Evolutionary conservation across 2,329 filamentous ascomycete genomes (phyloP), one percentile per base, ranked within the genome.

Genomic region (Microcyclosporella mali): DNA sequence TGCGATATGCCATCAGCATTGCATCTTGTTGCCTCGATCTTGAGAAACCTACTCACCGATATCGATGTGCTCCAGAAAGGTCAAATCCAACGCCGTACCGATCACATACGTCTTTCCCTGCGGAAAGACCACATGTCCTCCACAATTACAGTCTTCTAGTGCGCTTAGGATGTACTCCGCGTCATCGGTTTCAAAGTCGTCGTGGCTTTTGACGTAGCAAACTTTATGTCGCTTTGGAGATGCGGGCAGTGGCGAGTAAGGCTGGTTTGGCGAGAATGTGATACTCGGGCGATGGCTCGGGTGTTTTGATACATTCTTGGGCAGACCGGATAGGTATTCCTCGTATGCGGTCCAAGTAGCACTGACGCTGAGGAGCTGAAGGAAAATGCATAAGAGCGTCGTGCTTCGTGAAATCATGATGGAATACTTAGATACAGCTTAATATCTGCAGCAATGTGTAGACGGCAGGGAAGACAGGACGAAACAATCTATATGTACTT

Each of bases 61-160:
- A 58, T 86, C 82, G 21, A 85, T 70, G 50, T 77, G 68, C 33
- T 78, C 68, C 14, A 85, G 65, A 58, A 81, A 83, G 0, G 78
- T 82, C 52, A 85, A 62, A 53, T 85, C 77, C 27, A 85, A 58
- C 0, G 81, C 78, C 0, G 77, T 83, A 11, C 73, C 79, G 47
- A 85, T 74, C 1, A 70, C 76, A 57, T 84, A 85, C 3, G 68
- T 70, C 44, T 70, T 66, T 21, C 75, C 73, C 14, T 67, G 65
- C 2, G 72, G 67, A 35, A 84, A 76, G 2, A 83, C 67, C 4
- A 82, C 74, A 10, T 74, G 76, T 6, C 81, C 81, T 9, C 79
- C 79, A 46, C 78, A 64, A 54, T 83, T 84, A 62, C 80, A 84
- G 44, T 69, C 55, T 33, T 78, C 65, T 42, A 82, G 62, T 0